Base-by-base conservation (phyloP, 1,139 yeast species). In the Zygosaccharomyces sapae region DNA sequence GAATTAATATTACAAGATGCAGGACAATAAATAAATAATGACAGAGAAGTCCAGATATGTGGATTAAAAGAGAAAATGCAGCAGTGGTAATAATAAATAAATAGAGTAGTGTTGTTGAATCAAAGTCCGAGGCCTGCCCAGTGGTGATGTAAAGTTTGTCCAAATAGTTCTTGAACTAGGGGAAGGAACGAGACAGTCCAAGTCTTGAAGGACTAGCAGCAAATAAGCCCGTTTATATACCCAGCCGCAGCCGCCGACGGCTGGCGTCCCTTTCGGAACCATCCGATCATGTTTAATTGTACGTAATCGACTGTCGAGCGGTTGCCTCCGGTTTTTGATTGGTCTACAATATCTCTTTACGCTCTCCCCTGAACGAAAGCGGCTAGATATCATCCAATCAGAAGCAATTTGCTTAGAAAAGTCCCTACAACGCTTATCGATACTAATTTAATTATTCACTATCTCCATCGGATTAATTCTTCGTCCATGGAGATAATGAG, bases 1-100 rank as follows among this genome's bases (percentile, higher is more conserved):
- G 16, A 24, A 20, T 30, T 30, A n/a, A 31, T 18, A 18, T 33
- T 44, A 44, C 42, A 43, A 43, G n/a, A n/a, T n/a, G 43, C 30
- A 35, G 39, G 29, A 18, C 13, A 43, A 43, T 41, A 41, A 29
- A 33, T 24, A 41, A 29, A 34, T 34, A 41, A 41, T 38, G 22
- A 7, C 25, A 18, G 13, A 38, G 9, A 25, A 38, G 4, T 25
- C 19, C 12, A 13, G n/a, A n/a, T n/a, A n/a, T n/a, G n/a, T n/a
- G n/a, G n/a, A n/a, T n/a, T n/a, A n/a, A n/a, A n/a, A n/a, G n/a
- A n/a, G n/a, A n/a, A n/a, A n/a, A n/a, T 20, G 22, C 22, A 12
- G 13, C 13, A 29, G 13, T 29, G 12, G 33, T 3, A 3, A 8
- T 18, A n/a, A 22, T 19, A 13, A 36, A n/a, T 12, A 36, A 24